Evolutionary conservation across 108 stramenopile genomes (phyloP).

Genomic region (Mayamaea pseudoterrestris): DNA sequence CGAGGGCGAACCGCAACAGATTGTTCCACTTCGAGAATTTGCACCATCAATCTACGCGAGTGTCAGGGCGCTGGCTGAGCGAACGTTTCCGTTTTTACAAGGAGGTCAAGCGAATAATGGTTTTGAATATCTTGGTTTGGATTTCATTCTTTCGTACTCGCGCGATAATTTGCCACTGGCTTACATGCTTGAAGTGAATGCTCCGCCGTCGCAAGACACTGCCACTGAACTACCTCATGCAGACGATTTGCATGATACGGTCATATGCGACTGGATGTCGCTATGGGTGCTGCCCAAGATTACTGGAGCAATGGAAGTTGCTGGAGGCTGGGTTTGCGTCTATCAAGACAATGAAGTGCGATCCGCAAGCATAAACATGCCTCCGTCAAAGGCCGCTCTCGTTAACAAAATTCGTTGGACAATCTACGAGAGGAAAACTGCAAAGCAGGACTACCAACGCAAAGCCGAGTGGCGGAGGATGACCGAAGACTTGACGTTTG

Average conservation of each 20-base stretch:
- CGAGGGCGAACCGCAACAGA: slow-evolving; percentile 2
- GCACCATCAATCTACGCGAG: slow-evolving; percentile 56
- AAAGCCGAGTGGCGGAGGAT: not conserved
- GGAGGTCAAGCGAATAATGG: slow-evolving; percentile 69
- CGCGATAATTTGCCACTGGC: slow-evolving; percentile 27
- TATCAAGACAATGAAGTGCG: slow-evolving; percentile 4
- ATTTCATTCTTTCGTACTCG: slow-evolving; percentile 59
- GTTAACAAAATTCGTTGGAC: slow-evolving; percentile 76
- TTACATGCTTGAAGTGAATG: slow-evolving; percentile 75
- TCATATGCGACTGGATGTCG: slow-evolving; percentile 52
- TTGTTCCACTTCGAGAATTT: slow-evolving; percentile 44
- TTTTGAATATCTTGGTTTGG: slow-evolving; percentile 81
- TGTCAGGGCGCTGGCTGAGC: slow-evolving; percentile 32
- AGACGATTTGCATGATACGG: slow-evolving; percentile 64
- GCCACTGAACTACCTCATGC: slow-evolving; percentile 71
- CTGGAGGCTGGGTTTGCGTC: slow-evolving; percentile 59
- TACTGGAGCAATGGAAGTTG: not conserved
- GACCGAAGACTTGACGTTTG: not conserved
- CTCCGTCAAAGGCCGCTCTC: slow-evolving; percentile 70
- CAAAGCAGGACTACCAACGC: slow-evolving; percentile 3
- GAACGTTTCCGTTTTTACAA: slow-evolving; percentile 30
- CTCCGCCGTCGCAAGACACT: slow-evolving; percentile 81
- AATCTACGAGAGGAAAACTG: slow-evolving; percentile 45
- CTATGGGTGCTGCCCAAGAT: slow-evolving; percentile 66
- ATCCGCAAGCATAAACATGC: slow-evolving; percentile 10